phyloP scores from a whole-genome alignment of 23 red algal genomes.

The Gracilaria domingensis region DNA sequence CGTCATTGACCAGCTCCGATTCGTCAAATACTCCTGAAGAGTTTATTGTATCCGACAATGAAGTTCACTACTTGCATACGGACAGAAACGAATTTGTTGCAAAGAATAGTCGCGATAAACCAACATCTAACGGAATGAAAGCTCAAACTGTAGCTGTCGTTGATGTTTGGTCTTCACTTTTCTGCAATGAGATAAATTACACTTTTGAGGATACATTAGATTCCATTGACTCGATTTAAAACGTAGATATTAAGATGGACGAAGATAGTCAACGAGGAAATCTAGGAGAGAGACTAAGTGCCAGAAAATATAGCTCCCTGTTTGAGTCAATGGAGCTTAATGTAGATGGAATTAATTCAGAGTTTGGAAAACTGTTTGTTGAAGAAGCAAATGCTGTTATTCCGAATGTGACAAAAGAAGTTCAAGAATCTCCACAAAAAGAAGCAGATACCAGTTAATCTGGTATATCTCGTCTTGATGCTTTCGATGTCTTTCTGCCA shows the following conservation, averaged over 20 bases:
- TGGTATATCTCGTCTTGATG: not conserved
- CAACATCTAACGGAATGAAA: not conserved
- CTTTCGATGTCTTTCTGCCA: not conserved
- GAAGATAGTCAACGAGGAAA: not conserved
- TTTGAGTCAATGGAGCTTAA: no score
- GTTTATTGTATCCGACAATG: not conserved
- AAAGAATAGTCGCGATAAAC: no score
- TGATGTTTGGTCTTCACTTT: not conserved
- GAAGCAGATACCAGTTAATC: not conserved
- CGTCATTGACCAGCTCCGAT: not conserved
- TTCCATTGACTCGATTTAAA: no score
- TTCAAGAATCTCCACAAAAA: not conserved
- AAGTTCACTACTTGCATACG: not conserved
- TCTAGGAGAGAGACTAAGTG: not conserved
- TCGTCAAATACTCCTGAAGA: not conserved
- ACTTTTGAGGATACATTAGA: not conserved
- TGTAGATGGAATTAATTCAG: not conserved
- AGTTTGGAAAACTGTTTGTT: not conserved
- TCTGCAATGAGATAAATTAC: not conserved
- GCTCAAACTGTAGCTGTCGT: not conserved
- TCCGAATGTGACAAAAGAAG: not conserved
- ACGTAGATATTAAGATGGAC: no score
- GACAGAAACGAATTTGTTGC: not conserved
- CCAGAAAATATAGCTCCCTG: not conserved
- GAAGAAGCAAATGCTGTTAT: not conserved